These are phyloP conservation scores for Poteriospumella lacustris DNA, from an alignment of 108 stramenopile species.

Conservation along the genomic window DNA sequence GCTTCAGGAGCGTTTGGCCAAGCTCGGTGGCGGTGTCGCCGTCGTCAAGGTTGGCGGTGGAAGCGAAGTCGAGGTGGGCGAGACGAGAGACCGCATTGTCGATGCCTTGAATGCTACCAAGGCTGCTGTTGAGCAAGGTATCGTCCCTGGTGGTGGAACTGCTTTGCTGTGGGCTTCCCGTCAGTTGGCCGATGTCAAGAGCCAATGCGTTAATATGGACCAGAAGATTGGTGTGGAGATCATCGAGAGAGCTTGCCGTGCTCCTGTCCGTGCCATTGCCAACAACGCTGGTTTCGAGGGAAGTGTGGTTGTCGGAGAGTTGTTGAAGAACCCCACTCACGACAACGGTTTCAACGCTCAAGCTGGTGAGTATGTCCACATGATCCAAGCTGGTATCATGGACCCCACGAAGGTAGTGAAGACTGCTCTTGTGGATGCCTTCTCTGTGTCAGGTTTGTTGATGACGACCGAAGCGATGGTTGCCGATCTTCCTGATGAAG, in stretches of 20 bases:
- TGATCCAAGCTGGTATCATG: slow-evolving; percentile 93
- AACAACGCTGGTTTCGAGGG: slow-evolving; percentile 94
- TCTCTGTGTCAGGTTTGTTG: slow-evolving; percentile 88
- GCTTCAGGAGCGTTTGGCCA: slow-evolving; percentile 98
- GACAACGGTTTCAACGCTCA: slow-evolving; percentile 61
- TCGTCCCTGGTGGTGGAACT: slow-evolving; percentile 98
- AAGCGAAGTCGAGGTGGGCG: slow-evolving; percentile 94
- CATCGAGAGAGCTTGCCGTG: slow-evolving; percentile 84
- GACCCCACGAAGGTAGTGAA: slow-evolving; percentile 99
- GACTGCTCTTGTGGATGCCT: slow-evolving; percentile 94
- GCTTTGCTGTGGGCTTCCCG: slow-evolving; percentile 96
- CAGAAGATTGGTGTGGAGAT: slow-evolving; percentile 96
- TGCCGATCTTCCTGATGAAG: slow-evolving; percentile 79
- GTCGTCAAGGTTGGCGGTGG: slow-evolving; percentile 98
- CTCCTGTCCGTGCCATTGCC: slow-evolving; percentile 85
- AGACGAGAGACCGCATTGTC: slow-evolving; percentile 99
- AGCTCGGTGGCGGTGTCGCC: slow-evolving; percentile 94
- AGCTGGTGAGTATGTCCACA: slow-evolving; percentile 79
- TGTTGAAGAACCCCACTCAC: slow-evolving; percentile 59
- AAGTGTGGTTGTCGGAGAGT: slow-evolving; percentile 87
- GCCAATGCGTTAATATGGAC: slow-evolving; percentile 79
- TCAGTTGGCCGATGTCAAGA: slow-evolving; percentile 47
- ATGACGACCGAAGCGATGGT: slow-evolving; percentile 98
- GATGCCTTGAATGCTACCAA: slow-evolving; percentile 98
- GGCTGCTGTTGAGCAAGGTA: slow-evolving; percentile 97